Evolutionary conservation across 176 grass and related monocot species (phyloP), one percentile per base, ranked within the genome.

Genomic region (Oryza meridionalis): DNA sequence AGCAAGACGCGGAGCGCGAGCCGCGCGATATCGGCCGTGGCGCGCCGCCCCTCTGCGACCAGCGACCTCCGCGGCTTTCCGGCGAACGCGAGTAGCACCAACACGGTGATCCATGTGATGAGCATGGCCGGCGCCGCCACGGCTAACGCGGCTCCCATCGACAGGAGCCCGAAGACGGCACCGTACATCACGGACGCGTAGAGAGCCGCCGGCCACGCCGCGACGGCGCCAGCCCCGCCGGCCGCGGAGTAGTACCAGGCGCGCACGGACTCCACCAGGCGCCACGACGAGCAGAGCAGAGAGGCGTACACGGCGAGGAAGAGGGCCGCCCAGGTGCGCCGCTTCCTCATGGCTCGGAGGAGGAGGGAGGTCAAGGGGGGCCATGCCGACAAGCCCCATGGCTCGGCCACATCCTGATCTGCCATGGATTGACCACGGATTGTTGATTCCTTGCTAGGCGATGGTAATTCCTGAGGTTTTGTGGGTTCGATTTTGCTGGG

Each of bases 161-260:
- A 91, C 2, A 93, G 86, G 66, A 93, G 82, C 0, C 95, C 95
- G 87, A 98, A 98, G 11, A 98, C 90, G 22, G 83, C 90, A 16
- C 95, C 95, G 88, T 91, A 98, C 70, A 98, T 76, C 32, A 98
- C 70, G 8, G 95, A 94, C 16, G 95, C 95, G 86, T 91, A 98
- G 16, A 96, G 81, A 66, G 91, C 88, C 0, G 83, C 80, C 3
- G 87, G 72, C 29, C 88, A 94, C 13, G 91, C 88, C 0, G 76
- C 80, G 1, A 63, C 2, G 85, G 72, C 29, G 10, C 88, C 92
- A 10, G 87, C 88, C 27, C 27, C 12, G 10, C 75, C 46, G 1
- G 45, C 15, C 0, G 55, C 4, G 4, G 77, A 13, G 83, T 90
- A 86, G 88, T 98, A 92, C 95, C 95, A 98, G 55, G 92, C 86